Conservation (phyloP, 2,329 filamentous ascomycete species). For the Pseudocercospora pini-densiflorae region DNA sequence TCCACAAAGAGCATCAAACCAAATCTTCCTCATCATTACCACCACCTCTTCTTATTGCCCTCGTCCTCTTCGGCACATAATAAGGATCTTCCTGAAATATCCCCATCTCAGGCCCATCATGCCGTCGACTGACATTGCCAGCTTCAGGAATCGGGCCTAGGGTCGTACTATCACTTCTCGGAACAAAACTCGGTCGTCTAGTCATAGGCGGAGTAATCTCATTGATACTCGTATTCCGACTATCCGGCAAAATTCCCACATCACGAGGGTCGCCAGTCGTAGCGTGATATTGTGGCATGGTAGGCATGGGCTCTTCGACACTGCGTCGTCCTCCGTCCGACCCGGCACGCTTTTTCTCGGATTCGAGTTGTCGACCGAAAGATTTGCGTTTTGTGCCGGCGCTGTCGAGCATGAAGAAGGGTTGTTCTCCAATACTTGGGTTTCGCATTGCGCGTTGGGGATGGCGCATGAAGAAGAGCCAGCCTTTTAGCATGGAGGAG, state of each 20-base stretch:
- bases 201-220: not conserved
- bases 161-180: conserved; percentile 2
- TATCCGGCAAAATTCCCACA: conserved; percentile 10
- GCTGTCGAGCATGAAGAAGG: conserved; percentile 20
- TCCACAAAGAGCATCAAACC: not conserved
- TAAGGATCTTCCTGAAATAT: conserved; percentile 1
- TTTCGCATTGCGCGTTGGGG: conserved; percentile 16
- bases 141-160: conserved; percentile 10
- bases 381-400: conserved; percentile 23
- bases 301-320: not conserved
- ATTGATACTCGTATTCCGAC: not conserved
- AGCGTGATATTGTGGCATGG: too few species aligned
- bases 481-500: conserved; percentile 75
- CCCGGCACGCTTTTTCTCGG: conserved; percentile 10
- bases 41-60: not conserved
- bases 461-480: conserved; percentile 64
- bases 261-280: not conserved
- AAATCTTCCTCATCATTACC: not conserved
- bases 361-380: conserved; percentile 21
- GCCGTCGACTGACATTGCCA: conserved; percentile 15
- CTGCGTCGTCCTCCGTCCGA: not conserved
- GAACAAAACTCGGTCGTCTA: not conserved
- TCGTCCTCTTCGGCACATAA: not conserved
- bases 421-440: conserved; percentile 17
- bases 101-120: conserved; percentile 1